phyloP scores from a whole-genome alignment of 768 basidiomycete species.

The Boletus subparvulus region DNA sequence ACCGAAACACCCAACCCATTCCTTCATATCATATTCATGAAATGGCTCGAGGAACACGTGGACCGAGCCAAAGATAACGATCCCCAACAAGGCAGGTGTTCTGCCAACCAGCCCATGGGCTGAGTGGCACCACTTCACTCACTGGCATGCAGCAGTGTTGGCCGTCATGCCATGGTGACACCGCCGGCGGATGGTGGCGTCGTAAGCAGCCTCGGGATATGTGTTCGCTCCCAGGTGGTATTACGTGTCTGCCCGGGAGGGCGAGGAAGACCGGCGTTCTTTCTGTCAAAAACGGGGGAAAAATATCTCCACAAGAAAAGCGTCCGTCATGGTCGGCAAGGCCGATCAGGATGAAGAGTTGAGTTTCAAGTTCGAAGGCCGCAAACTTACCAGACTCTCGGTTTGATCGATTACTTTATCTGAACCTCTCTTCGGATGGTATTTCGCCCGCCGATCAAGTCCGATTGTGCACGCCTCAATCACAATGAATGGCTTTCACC shows the following conservation, averaged over 20 bases:
- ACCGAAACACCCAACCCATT: slow-evolving; percentile 18
- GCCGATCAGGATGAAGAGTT: slow-evolving; percentile 27
- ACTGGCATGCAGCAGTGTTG: not conserved
- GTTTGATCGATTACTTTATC: slow-evolving; percentile 35
- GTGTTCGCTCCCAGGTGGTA: slow-evolving; percentile 9
- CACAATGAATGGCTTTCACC: slow-evolving; percentile 19
- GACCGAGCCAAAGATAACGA: slow-evolving; percentile 14
- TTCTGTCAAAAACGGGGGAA: slow-evolving; percentile 29
- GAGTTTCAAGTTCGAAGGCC: slow-evolving; percentile 34
- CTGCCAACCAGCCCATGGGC: not conserved
- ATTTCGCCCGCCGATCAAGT: slow-evolving; percentile 36
- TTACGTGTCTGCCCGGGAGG: slow-evolving; percentile 24
- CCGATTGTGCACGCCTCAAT: slow-evolving; percentile 26
- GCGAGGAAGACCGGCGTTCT: slow-evolving; percentile 11
- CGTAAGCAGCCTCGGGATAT: not conserved
- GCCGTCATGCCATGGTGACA: not conserved
- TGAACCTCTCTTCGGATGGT: slow-evolving; percentile 20
- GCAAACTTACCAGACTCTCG: slow-evolving; percentile 28
- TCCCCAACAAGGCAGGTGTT: slow-evolving; percentile 7
- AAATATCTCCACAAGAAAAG: slow-evolving; percentile 17
- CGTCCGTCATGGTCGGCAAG: slow-evolving; percentile 34
- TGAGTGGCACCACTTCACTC: not conserved
- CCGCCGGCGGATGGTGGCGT: slow-evolving; percentile 3
- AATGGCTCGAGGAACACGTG: slow-evolving; percentile 10
- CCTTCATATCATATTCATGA: slow-evolving; percentile 10